Conservation (phyloP, 108 stramenopile genomes). For the Cyclostephanos tholiformis region DNA sequence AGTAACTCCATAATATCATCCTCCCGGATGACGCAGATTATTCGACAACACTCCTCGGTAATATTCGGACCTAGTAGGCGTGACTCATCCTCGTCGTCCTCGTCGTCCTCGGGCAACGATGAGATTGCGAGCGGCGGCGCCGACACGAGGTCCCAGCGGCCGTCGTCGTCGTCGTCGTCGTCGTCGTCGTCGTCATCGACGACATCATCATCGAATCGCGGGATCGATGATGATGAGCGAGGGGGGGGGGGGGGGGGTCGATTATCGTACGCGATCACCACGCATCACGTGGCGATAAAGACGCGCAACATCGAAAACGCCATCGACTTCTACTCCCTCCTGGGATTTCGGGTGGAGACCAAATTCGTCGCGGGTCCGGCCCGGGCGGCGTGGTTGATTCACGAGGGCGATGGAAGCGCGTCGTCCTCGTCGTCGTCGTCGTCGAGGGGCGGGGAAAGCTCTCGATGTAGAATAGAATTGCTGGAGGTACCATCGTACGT, state of each 20-base stretch:
- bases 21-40: no score
- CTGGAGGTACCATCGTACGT: conserved; percentile 81
- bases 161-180: no score
- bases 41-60: no score
- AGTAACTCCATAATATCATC: no score
- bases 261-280: neutral
- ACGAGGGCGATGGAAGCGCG: neutral
- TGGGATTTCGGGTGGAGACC: conserved; percentile 68
- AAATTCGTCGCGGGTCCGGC: conserved; percentile 83
- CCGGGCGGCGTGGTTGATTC: conserved; percentile 71
- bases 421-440: neutral
- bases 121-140: no score
- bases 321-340: conserved; percentile 79
- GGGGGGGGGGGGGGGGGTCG: no score
- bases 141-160: no score
- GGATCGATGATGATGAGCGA: neutral
- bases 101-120: no score
- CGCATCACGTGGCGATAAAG: conserved; percentile 76
- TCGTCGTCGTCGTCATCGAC: no score
- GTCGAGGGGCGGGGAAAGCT: neutral
- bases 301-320: conserved; percentile 83
- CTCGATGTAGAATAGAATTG: conserved; percentile 64
- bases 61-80: no score
- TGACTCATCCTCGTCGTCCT: no score
- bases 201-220: no score